A percentile compares a stretch with the other conserved stretches of the same genome.
Evolutionary conservation across 805 yeast genomes (phyloP).

Genomic region (Wickerhamiella siamensis): DNA sequence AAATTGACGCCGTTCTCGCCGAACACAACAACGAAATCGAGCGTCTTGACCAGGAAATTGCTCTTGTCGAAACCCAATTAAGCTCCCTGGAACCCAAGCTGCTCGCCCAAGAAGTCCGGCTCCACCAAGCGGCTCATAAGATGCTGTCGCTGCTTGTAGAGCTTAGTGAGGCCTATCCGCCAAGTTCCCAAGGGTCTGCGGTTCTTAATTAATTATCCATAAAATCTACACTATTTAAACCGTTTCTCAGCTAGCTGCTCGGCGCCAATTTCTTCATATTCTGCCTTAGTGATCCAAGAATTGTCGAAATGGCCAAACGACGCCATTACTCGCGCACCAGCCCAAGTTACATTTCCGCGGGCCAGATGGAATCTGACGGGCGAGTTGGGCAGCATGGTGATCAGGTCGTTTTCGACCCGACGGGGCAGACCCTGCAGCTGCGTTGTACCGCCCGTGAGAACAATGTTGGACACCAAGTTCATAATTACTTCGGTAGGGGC

Average conservation of each 20-base stretch:
- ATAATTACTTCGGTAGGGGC: slow-evolving; percentile 50
- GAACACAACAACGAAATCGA: not conserved
- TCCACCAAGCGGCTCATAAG: not conserved
- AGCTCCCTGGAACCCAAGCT: not conserved
- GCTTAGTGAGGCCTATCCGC: not conserved
- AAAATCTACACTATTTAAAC: not conserved
- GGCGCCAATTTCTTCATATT: slow-evolving; percentile 78
- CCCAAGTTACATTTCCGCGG: slow-evolving; percentile 70
- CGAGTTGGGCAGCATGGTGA: slow-evolving; percentile 59
- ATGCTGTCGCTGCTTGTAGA: not conserved
- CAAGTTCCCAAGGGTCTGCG: not conserved
- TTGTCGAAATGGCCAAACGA: slow-evolving; percentile 88
- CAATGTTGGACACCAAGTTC: slow-evolving; percentile 72
- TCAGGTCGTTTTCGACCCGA: slow-evolving; percentile 56
- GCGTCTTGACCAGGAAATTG: not conserved
- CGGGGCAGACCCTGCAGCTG: slow-evolving; percentile 70
- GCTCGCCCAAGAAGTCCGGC: not conserved
- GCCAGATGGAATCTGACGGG: slow-evolving; percentile 67
- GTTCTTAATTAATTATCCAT: not conserved
- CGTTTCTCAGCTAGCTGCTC: slow-evolving; percentile 40
- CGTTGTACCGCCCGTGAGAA: slow-evolving; percentile 73
- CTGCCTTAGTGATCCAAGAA: slow-evolving; percentile 82
- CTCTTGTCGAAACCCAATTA: not conserved
- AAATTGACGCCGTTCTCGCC: not conserved
- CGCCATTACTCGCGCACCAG: slow-evolving; percentile 80